Base-by-base conservation (phyloP, 2,329 filamentous ascomycete genomes). In the Akanthomyces muscarius region DNA sequence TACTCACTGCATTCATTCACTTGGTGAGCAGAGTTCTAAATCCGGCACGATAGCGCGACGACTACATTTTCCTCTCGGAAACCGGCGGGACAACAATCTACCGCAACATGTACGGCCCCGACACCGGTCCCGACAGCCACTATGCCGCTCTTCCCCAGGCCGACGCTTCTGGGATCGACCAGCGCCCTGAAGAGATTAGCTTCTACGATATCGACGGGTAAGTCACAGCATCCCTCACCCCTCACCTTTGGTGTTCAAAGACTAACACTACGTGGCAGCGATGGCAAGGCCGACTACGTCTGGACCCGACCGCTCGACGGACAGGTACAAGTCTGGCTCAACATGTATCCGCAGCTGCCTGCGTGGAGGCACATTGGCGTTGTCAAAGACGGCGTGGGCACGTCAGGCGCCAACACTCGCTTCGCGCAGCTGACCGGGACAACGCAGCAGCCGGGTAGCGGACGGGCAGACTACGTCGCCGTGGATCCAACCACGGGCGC, bases 131-230 rank as follows among this genome's bases (percentile, higher is more conserved):
- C 4, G 18, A 25, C n/a, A 14, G 36, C 44, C 13, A 51, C 5
- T 63, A 51, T 52, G 28, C 33, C 4, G 33, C 64, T 14, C 21
- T 65, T 1, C 62, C 65, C 0, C 48, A 45, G 14, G 64, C 64
- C 4, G 65, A 68, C 44, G 64, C 67, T 2, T 61, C 53, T 0
- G 66, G 68, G 10, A 66, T 69, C 23, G 45, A 61, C 6, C 65
- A 65, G 47, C 63, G 62, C 0, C 64, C 65, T 2, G 63, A 67
- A 8, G 66, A 69, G 28, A 69, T 67, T 38, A 58, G 54, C 5
- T 66, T 69, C 45, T n/a, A 62, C 51, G 67, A 69, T 52, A 65
- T 68, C 23, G 59, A 69, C 57, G 66, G 61, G 61, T 36, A 62
- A 25, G 51, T 50, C 16, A 18, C 33, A 38, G 36, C 25, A 16